These are phyloP conservation scores for Psilocybe sp. DNA, from an alignment of 768 basidiomycete genomes.

Conservation along the genomic window DNA sequence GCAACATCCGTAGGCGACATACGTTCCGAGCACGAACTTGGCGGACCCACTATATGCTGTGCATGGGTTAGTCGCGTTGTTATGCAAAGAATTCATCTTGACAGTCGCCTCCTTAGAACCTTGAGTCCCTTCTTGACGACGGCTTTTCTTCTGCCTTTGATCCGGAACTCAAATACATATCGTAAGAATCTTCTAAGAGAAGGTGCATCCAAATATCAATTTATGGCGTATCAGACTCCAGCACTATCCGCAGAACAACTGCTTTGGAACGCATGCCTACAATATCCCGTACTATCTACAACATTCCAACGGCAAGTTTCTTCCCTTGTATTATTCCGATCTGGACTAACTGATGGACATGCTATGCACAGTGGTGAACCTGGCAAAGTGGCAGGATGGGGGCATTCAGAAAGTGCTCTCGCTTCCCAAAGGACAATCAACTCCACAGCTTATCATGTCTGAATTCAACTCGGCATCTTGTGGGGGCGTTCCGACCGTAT, in stretches of 20 bases:
- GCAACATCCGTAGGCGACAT: constrained; percentile 38
- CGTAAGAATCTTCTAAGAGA: constrained; percentile 24
- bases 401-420: constrained; percentile 34
- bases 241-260: constrained; percentile 53
- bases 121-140: constrained; percentile 37
- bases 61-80: constrained; percentile 37
- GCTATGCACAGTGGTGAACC: constrained; percentile 28
- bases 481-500: constrained; percentile 48
- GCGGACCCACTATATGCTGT: constrained; percentile 52
- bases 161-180: constrained; percentile 45
- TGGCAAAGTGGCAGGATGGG: constrained; percentile 45
- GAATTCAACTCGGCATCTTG: constrained; percentile 56
- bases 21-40: constrained; percentile 34
- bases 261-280: constrained; percentile 30
- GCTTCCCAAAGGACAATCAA: constrained; percentile 21
- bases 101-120: constrained; percentile 28
- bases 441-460: constrained; percentile 43
- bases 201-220: not conserved
- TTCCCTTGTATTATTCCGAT: not conserved
- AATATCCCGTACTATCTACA: constrained; percentile 41
- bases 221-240: constrained; percentile 33
- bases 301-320: constrained; percentile 40
- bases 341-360: constrained; percentile 1
- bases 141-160: constrained; percentile 37
- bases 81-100: not conserved